A percentile compares a stretch with the other conserved stretches of the same genome.
These are phyloP conservation scores for Bipolaris gigantea DNA, from an alignment of 2,329 filamentous ascomycete species.

Conservation along the genomic window DNA sequence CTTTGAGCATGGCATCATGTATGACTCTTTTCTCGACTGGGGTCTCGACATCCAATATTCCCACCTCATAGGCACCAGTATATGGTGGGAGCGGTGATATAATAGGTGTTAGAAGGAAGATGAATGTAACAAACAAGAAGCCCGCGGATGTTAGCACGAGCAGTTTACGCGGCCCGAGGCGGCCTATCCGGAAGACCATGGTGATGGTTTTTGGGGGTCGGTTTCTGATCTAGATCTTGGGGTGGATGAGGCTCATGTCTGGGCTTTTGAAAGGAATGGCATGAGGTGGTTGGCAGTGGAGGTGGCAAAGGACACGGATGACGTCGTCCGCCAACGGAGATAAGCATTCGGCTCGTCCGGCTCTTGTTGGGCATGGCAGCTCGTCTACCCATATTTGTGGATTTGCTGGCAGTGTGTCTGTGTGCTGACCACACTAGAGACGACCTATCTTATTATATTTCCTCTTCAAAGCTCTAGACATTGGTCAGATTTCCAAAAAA, in stretches of 20 bases:
- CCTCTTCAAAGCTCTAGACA: too few species aligned
- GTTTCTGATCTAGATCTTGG: background rate
- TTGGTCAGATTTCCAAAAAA: too few species aligned
- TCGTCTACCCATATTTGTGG: background rate
- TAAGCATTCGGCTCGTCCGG: background rate
- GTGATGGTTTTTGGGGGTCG: constrained; percentile 1
- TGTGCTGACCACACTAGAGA: background rate
- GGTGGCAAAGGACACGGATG: constrained; percentile 14
- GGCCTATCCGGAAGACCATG: constrained; percentile 30
- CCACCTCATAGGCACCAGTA: constrained; percentile 49
- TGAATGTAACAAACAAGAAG: constrained; percentile 39
- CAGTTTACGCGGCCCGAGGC: constrained; percentile 28
- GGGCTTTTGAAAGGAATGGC: background rate
- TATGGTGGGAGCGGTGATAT: constrained; percentile 48
- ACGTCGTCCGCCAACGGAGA: constrained; percentile 10
- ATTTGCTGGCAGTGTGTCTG: background rate
- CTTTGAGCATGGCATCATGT: constrained; percentile 43
- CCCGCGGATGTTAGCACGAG: constrained; percentile 33
- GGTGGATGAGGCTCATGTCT: background rate
- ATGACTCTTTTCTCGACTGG: constrained; percentile 41
- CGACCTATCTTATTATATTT: too few species aligned
- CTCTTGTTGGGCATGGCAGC: too few species aligned
- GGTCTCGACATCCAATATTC: constrained; percentile 50
- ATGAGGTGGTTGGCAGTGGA: background rate
- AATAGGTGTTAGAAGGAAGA: constrained; percentile 48